These are phyloP conservation scores for Aspergillus pseudoglaucus DNA, from an alignment of 2,329 filamentous ascomycete genomes.

Conservation along the genomic window DNA sequence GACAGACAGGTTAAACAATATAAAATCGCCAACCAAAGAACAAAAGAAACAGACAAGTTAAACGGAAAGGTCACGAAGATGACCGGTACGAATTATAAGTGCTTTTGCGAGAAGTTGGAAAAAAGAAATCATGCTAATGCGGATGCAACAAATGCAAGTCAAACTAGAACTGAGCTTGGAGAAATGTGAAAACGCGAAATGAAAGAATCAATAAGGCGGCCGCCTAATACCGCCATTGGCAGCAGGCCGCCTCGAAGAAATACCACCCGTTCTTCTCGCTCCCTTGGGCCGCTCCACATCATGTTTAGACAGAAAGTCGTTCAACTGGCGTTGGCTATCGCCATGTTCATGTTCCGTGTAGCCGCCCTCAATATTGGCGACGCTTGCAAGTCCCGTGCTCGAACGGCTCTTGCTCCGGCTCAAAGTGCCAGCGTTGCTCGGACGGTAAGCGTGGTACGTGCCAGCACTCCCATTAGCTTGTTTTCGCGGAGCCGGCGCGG, in stretches of 20 bases:
- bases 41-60: no score
- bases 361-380: slow-evolving; percentile 12
- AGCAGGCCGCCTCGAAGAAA: slow-evolving; percentile 15
- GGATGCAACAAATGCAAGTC: neutral
- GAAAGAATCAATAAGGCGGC: slow-evolving; percentile 25
- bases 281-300: slow-evolving; percentile 13
- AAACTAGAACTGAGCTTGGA: slow-evolving; percentile 4
- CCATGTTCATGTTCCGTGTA: slow-evolving; percentile 10
- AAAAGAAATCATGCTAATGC: neutral
- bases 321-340: slow-evolving; percentile 21
- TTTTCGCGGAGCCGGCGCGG: slow-evolving; percentile 21
- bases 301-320: slow-evolving; percentile 28
- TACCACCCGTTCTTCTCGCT: slow-evolving; percentile 5
- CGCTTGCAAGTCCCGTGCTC: slow-evolving; percentile 22
- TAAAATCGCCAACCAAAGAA: no score
- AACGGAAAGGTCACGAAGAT: no score
- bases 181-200: slow-evolving; percentile 8
- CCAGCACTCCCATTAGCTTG: slow-evolving; percentile 18
- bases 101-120: slow-evolving; percentile 1
- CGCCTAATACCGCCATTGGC: slow-evolving; percentile 26
- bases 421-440: slow-evolving; percentile 18
- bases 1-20: no score
- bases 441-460: slow-evolving; percentile 8
- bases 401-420: slow-evolving; percentile 30
- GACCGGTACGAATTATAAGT: no score